Base-by-base conservation (phyloP, 768 basidiomycete species). In the Russula griseocarnosa region DNA sequence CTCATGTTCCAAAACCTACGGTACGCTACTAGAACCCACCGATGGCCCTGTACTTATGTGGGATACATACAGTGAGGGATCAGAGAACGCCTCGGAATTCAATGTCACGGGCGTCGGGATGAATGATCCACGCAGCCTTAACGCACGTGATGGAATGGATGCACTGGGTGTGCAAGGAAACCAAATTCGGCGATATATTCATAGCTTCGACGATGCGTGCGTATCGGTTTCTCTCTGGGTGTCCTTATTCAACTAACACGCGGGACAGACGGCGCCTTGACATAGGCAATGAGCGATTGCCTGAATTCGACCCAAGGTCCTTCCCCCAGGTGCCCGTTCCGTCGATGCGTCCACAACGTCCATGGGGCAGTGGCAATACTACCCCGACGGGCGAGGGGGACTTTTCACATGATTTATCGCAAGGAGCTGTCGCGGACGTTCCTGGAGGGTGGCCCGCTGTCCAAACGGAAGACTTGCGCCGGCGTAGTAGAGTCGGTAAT, bases 1-100 rank as follows among this genome's bases (percentile, higher is more conserved):
- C 79, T 87, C 40, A 87, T 97, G 52, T 96, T 95, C 79, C 86
- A 92, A 59, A 80, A 95, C 57, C 80, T 98, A 36, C 87, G 93
- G 92, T 93, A 64, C 70, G 87, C 75, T 22, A 5, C 38, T 57
- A 6, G 16, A 11, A n/a, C 40, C 24, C 26, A 47, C 24, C 13
- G 18, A 22, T 26, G 13, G 28, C 42, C 42, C 26, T 40, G 24
- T 26, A 38, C 57, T 38, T 40, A 65, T n/a, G 40, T 54, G 52
- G 36, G 36, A 49, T 18, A 20, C 30, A 13, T 63, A 67, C 66
- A 90, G 88, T 73, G 88, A 92, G 71, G 90, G 90, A 72, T 81
- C 89, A 0, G 90, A 92, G 76, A 87, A 84, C 64, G 86, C 83
- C 3, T 83, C 89, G 3, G 90, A 92, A 72, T 78, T 92, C 63